phyloP scores from a whole-genome alignment of 768 basidiomycete species.

The Leccinum broughii region DNA sequence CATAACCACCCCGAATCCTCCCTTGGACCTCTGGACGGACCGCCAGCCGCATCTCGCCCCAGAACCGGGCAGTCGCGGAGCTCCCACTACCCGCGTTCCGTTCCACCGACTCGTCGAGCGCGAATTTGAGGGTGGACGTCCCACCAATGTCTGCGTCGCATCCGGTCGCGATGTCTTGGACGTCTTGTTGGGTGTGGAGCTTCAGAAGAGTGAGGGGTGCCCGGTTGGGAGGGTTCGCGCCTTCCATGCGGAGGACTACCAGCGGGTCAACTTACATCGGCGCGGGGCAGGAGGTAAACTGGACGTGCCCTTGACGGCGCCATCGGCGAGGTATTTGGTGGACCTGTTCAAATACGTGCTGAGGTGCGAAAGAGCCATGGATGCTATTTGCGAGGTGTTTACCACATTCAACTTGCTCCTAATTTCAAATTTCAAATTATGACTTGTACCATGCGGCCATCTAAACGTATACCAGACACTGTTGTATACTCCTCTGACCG shows the following conservation, averaged over 20 bases:
- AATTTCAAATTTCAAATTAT: too few relatives aligned
- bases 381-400: background rate
- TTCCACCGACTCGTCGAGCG: conserved; percentile 56
- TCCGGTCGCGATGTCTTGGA: conserved; percentile 70
- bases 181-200: conserved; percentile 59
- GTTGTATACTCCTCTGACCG: too few relatives aligned
- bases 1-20: conserved; percentile 81
- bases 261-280: conserved; percentile 14
- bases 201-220: conserved; percentile 64
- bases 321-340: conserved; percentile 40
- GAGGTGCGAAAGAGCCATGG: conserved; percentile 30
- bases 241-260: conserved; percentile 69
- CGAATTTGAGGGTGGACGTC: conserved; percentile 74
- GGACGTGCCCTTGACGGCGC: conserved; percentile 42
- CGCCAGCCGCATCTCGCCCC: conserved; percentile 73
- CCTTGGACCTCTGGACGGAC: conserved; percentile 69
- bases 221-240: conserved; percentile 62
- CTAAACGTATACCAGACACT: too few relatives aligned
- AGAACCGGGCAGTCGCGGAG: conserved; percentile 65
- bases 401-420: too few relatives aligned
- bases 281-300: conserved; percentile 11
- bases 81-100: conserved; percentile 47
- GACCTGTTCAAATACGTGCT: conserved; percentile 40
- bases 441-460: too few relatives aligned
- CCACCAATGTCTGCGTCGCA: conserved; percentile 91